These are phyloP conservation scores for Sonneratia caseolaris DNA, from an alignment of 345 rosid species.

Conservation along the genomic window DNA sequence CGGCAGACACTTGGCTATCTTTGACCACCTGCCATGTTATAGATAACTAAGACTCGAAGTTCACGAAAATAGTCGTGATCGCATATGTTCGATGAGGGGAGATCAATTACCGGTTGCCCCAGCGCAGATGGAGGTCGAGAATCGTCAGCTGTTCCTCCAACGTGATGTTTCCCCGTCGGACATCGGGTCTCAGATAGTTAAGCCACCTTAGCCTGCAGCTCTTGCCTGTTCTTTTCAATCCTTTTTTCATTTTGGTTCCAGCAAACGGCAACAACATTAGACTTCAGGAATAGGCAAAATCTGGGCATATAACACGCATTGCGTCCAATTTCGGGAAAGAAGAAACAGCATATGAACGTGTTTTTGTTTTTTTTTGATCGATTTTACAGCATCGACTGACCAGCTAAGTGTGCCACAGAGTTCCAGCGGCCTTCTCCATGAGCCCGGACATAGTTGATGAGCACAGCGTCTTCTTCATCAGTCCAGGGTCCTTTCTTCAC, in stretches of 20 bases:
- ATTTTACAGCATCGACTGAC: neutral
- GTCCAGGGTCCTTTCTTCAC: conserved; percentile 94
- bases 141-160: conserved; percentile 77
- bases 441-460: conserved; percentile 40
- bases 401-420: conserved; percentile 47
- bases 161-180: conserved; percentile 78
- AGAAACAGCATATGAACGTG: neutral
- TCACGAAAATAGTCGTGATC: no score
- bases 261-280: neutral
- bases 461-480: conserved; percentile 68
- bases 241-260: conserved; percentile 18
- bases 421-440: conserved; percentile 97
- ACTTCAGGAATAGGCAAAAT: neutral
- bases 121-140: conserved; percentile 79
- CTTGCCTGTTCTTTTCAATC: conserved; percentile 80
- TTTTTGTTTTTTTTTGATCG: no score
- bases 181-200: conserved; percentile 76
- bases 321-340: no score
- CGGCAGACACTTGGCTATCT: conserved; percentile 70
- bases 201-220: conserved; percentile 95
- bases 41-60: no score
- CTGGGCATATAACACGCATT: no score
- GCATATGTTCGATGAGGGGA: no score
- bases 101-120: conserved; percentile 73
- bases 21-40: conserved; percentile 55